Evolutionary conservation across 2,329 filamentous ascomycete species (phyloP).

Genomic region (Hypoxylon sp.): DNA sequence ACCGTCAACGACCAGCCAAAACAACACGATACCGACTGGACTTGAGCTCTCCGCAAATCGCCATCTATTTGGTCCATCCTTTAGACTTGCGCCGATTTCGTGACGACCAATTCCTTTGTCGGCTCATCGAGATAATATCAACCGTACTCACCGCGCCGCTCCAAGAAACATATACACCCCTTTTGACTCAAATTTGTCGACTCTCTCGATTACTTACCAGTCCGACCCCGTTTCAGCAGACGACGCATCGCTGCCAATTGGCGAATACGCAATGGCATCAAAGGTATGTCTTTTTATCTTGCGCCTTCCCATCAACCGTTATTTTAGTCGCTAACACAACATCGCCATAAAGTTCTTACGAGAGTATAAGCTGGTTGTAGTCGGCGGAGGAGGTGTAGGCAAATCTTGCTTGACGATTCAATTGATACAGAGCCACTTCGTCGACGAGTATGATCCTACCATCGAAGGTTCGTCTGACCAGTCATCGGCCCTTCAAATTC

Average conservation of each 20-base stretch:
- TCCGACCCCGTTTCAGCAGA: conserved; percentile 37
- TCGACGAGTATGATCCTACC: conserved; percentile 99
- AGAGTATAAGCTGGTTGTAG: conserved; percentile 97
- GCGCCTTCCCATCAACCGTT: not conserved
- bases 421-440: conserved; percentile 95
- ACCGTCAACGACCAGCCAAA: conserved; percentile 11
- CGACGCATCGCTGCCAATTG: conserved; percentile 38
- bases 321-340: conserved; percentile 42
- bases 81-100: conserved; percentile 24
- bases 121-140: conserved; percentile 31
- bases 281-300: conserved; percentile 54
- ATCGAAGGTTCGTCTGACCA: conserved; percentile 83
- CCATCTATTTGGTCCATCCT: conserved; percentile 10
- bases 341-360: conserved; percentile 75
- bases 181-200: conserved; percentile 21
- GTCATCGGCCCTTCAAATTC: conserved; percentile 3
- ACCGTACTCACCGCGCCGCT: conserved; percentile 24
- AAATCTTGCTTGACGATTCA: conserved; percentile 99
- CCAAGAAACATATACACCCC: conserved; percentile 13
- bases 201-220: conserved; percentile 9
- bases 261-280: conserved; percentile 57
- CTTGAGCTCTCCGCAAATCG: conserved; percentile 1
- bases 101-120: conserved; percentile 39
- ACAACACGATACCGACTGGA: not conserved
- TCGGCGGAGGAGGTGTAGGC: conserved; percentile 97